phyloP scores from a whole-genome alignment of 257 asterid genomes.

The Solanum tacnaense region DNA sequence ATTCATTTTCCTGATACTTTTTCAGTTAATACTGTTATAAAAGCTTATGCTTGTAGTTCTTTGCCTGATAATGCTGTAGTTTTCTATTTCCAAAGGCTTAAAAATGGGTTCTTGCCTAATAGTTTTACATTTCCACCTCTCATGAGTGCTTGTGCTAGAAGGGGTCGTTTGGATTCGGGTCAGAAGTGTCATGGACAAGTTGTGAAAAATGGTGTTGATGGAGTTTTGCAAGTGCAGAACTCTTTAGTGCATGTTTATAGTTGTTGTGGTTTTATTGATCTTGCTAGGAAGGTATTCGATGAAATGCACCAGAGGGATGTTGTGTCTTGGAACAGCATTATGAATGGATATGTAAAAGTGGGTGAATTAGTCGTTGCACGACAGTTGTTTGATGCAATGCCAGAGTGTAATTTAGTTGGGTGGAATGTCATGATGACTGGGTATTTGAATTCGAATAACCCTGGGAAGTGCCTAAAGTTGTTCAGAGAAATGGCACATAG shows the following conservation, averaged over 20 bases:
- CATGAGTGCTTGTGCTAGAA: constrained; percentile 51
- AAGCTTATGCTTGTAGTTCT: constrained; percentile 35
- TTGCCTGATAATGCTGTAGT: constrained; percentile 25
- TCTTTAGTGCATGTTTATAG: constrained; percentile 52
- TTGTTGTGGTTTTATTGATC: constrained; percentile 31
- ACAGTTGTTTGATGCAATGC: constrained; percentile 52
- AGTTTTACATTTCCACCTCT: constrained; percentile 55
- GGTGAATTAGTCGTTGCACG: constrained; percentile 56
- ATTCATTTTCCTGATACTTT: constrained; percentile 45
- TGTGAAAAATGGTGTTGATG: constrained; percentile 51
- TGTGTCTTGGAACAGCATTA: constrained; percentile 56
- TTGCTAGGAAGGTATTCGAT: constrained; percentile 24
- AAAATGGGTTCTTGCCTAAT: constrained; percentile 46
- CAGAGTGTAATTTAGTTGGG: constrained; percentile 23
- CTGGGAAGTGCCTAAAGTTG: constrained; percentile 55
- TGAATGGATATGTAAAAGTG: constrained; percentile 32
- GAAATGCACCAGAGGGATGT: constrained; percentile 42
- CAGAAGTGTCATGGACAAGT: constrained; percentile 60
- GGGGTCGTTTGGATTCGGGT: constrained; percentile 35
- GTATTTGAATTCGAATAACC: constrained; percentile 42
- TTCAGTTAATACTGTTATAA: constrained; percentile 55
- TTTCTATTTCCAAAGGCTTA: constrained; percentile 46
- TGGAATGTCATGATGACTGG: constrained; percentile 50
- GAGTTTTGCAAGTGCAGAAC: constrained; percentile 47
- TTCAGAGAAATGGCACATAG: constrained; percentile 44